Evolutionary conservation across 2,329 filamentous ascomycete species (phyloP), one percentile per base, ranked within the genome.

Genomic region (Ascochyta viciae-villosae): DNA sequence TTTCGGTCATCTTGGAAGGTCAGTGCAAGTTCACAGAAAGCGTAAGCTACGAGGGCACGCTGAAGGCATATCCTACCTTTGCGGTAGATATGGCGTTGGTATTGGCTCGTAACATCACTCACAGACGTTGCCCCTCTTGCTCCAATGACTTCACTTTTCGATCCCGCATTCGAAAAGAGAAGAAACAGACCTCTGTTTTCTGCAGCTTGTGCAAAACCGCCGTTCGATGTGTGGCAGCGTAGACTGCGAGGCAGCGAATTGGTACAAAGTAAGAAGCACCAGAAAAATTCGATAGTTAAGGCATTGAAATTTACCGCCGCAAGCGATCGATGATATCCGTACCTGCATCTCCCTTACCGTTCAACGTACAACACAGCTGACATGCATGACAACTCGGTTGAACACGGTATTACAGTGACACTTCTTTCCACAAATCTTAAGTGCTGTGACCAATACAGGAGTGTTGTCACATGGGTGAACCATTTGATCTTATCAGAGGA

Each of bases 301-400:
- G 33, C n/a, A 29, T 29, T 22, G 8, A 8, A 19, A 37, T 4
- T 34, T 38, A n/a, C 35, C 50, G 35, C 41, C 27, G 37, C 29
- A 52, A 40, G 50, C 35, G 42, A 4, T 1, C 15, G 19, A 19
- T 26, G 8, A 26, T 6, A 26, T 4, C 19, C 16, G 46, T 46
- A 55, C 52, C 52, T 50, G 46, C 41, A 41, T 50, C 29, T 45
- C 16, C 40, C 35, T 41, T 16, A 41, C 41, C 40, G 41, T 42
- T 50, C 29, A 50, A 26, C 19, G 46, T 41, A 37, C 27, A 37
- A 24, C 41, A 41, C 16, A 19, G 22, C 31, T 44, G 45, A 40
- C 52, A 44, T 37, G 41, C 52, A 50, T n/a, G 27, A 41, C 23
- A 35, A 23, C 12, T 10, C n/a, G 6, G 27, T 40, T 27, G 31